A percentile compares a stretch with the other conserved stretches of the same genome.
Evolutionary conservation across 768 basidiomycete species (phyloP).

Genomic region (Coprinellus micaceus): DNA sequence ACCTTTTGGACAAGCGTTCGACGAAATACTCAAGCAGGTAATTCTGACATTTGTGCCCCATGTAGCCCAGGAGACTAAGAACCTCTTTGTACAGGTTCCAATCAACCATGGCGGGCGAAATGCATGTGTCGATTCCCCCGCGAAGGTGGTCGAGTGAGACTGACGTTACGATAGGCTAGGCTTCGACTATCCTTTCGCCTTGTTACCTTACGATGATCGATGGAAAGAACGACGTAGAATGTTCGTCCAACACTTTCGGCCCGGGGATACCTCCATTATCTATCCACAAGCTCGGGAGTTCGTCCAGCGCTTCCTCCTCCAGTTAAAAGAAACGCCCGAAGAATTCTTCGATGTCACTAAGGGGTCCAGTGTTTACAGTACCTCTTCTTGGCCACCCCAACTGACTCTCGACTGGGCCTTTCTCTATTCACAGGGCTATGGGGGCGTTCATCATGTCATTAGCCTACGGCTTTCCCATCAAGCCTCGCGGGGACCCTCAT

Average conservation of each 20-base stretch:
- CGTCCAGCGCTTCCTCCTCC: slow-evolving; percentile 22
- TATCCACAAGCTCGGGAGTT: slow-evolving; percentile 23
- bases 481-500: slow-evolving; percentile 26
- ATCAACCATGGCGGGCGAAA: slow-evolving; percentile 26
- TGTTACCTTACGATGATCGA: slow-evolving; percentile 36
- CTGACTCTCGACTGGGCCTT: too few species aligned
- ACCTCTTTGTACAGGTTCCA: slow-evolving; percentile 18
- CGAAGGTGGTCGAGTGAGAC: neutral
- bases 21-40: slow-evolving; percentile 15
- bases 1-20: slow-evolving; percentile 13
- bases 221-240: slow-evolving; percentile 40
- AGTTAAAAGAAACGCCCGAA: slow-evolving; percentile 24
- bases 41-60: too few species aligned
- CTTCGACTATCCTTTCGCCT: slow-evolving; percentile 35
- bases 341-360: slow-evolving; percentile 30
- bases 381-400: too few species aligned
- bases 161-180: slow-evolving; percentile 32
- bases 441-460: slow-evolving; percentile 11
- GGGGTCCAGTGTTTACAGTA: slow-evolving; percentile 1
- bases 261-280: slow-evolving; percentile 26
- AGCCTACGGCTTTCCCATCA: slow-evolving; percentile 9
- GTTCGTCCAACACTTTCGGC: slow-evolving; percentile 40
- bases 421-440: neutral
- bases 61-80: too few species aligned
- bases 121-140: slow-evolving; percentile 11